phyloP scores from a whole-genome alignment of 345 rosid genomes.

The Sonneratia alba region DNA sequence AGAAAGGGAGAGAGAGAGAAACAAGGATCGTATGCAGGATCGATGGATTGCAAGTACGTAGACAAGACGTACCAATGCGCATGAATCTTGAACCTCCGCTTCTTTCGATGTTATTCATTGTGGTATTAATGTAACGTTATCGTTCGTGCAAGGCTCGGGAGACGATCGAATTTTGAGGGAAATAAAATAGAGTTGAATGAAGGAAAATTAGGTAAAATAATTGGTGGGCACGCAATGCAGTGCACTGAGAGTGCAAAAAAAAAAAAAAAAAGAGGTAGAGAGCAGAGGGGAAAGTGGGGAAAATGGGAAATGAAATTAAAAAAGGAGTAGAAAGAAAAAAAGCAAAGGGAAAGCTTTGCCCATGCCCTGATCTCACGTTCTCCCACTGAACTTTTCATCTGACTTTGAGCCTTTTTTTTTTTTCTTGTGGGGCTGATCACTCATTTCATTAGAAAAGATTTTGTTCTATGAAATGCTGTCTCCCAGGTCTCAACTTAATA shows the following conservation, averaged over 20 bases:
- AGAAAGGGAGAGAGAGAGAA: not conserved
- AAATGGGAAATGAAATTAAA: not conserved
- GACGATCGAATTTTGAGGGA: too few relatives aligned
- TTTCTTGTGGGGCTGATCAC: conserved; percentile 14
- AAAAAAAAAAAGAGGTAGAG: not conserved
- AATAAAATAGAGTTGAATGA: not conserved
- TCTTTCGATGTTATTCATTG: too few relatives aligned
- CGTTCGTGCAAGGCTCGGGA: too few relatives aligned
- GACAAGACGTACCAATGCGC: not conserved
- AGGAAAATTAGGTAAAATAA: not conserved
- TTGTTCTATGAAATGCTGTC: not conserved
- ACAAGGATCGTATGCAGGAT: not conserved
- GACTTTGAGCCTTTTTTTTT: conserved; percentile 14
- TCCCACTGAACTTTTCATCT: conserved; percentile 26
- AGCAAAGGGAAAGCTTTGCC: conserved; percentile 14
- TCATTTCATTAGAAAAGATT: conserved; percentile 2
- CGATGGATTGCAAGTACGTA: not conserved
- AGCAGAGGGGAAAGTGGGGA: not conserved
- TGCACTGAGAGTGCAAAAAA: conserved; percentile 1
- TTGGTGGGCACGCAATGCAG: not conserved
- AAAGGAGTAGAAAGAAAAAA: conserved; percentile 5
- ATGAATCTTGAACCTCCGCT: too few relatives aligned
- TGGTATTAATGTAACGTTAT: too few relatives aligned
- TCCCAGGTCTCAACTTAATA: not conserved
- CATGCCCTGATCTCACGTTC: conserved; percentile 31